Percentiles rank a stretch among this genome's conserved stretches.
These are phyloP conservation scores for Penicillium sp. DNA, from an alignment of 2,329 filamentous ascomycete genomes.

Conservation along the genomic window DNA sequence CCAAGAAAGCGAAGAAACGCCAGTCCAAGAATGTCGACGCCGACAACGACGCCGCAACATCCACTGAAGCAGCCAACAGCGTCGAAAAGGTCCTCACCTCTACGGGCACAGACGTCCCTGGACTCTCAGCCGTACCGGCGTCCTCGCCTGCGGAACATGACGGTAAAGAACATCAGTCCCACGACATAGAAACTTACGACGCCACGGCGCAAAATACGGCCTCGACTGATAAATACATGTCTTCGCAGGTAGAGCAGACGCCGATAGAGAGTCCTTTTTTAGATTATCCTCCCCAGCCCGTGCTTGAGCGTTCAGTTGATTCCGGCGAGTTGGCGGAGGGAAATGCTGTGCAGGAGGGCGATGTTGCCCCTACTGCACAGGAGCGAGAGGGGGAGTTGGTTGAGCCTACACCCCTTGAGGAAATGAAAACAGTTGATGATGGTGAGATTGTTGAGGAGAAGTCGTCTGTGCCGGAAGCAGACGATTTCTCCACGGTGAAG, in stretches of 20 bases:
- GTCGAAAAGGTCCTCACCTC: slow-evolving; percentile 18
- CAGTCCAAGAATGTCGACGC: slow-evolving; percentile 33
- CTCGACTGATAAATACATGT: slow-evolving; percentile 48
- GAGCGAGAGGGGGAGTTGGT: slow-evolving; percentile 7
- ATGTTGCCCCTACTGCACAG: background rate
- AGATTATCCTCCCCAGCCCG: slow-evolving; percentile 34
- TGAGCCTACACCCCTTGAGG: slow-evolving; percentile 2
- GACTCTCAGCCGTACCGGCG: slow-evolving; percentile 29
- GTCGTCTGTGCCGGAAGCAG: slow-evolving; percentile 6
- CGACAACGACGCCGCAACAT: slow-evolving; percentile 17
- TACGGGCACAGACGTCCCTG: slow-evolving; percentile 21
- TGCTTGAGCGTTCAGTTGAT: slow-evolving; percentile 29
- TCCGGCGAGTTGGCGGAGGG: slow-evolving; percentile 21
- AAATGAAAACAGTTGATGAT: slow-evolving; percentile 1
- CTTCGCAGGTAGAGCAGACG: slow-evolving; percentile 46
- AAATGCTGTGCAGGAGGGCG: slow-evolving; percentile 12
- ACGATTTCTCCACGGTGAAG: slow-evolving; percentile 3
- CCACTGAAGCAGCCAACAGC: background rate
- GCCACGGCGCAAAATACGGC: slow-evolving; percentile 39
- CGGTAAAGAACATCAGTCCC: slow-evolving; percentile 49
- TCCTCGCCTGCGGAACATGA: slow-evolving; percentile 41
- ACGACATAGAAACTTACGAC: slow-evolving; percentile 40
- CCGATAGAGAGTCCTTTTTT: slow-evolving; percentile 33
- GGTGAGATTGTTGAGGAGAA: slow-evolving; percentile 1
- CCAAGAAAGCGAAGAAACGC: slow-evolving; percentile 49